A percentile compares a stretch with the other conserved stretches of the same genome.
phyloP scores from a whole-genome alignment of 2,329 filamentous ascomycete genomes.

The Sarocladiaceae sp. region DNA sequence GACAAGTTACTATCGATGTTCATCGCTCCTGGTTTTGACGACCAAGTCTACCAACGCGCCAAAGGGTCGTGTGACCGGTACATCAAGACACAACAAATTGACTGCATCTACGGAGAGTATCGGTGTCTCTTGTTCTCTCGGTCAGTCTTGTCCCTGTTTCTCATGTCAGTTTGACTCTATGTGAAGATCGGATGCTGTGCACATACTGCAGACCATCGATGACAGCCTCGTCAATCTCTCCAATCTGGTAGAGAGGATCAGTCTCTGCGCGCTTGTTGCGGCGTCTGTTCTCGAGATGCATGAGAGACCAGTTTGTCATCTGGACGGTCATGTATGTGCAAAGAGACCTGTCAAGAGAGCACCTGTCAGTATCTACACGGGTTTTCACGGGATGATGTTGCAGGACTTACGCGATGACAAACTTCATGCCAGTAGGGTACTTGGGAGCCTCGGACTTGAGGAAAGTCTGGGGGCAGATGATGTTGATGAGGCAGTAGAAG shows the following conservation, averaged over 20 bases:
- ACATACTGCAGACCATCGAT: neutral
- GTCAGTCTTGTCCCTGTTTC: constrained; percentile 4
- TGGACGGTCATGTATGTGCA: neutral
- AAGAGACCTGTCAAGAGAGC: neutral
- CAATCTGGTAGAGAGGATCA: neutral
- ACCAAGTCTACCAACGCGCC: too few relatives aligned
- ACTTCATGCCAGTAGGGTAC: constrained; percentile 10
- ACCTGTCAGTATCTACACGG: neutral
- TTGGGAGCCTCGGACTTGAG: constrained; percentile 7
- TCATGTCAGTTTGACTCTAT: neutral
- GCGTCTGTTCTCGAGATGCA: constrained; percentile 3
- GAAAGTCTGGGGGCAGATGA: constrained; percentile 12
- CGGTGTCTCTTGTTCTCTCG: constrained; percentile 8
- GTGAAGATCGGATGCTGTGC: neutral
- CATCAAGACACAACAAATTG: too few relatives aligned
- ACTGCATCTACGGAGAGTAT: constrained; percentile 5
- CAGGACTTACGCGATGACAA: constrained; percentile 7
- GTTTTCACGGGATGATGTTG: neutral
- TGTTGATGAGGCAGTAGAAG: constrained; percentile 11
- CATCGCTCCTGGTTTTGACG: too few relatives aligned
- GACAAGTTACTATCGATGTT: too few relatives aligned
- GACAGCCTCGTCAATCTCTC: neutral
- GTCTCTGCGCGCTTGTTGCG: neutral
- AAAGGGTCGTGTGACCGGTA: too few relatives aligned
- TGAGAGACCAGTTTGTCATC: neutral